Conservation (phyloP, 1,284 basidiomycete genomes). For the Cystobasidiaceae sp. region DNA sequence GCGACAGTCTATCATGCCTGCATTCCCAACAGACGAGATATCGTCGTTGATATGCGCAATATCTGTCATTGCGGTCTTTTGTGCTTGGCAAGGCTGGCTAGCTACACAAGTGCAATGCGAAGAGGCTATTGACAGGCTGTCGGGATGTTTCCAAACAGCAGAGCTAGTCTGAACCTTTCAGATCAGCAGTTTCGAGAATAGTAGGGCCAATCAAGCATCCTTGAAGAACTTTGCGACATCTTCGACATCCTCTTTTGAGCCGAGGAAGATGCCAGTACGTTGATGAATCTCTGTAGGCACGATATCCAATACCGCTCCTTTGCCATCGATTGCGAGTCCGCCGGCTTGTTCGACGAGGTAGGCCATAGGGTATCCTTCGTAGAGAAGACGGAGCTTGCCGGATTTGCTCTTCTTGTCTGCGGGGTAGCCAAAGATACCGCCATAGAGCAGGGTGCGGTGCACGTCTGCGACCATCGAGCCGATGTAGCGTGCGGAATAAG, state of each 20-base stretch:
- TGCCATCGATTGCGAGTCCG: slow-evolving; percentile 91
- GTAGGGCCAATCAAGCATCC: not conserved
- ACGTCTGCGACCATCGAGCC: slow-evolving; percentile 99
- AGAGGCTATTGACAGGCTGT: too few relatives aligned
- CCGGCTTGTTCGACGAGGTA: slow-evolving; percentile 95
- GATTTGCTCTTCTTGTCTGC: slow-evolving; percentile 95
- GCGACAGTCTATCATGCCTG: too few relatives aligned
- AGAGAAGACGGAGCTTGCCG: slow-evolving; percentile 90
- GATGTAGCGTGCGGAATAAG: slow-evolving; percentile 69
- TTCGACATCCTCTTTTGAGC: slow-evolving; percentile 86
- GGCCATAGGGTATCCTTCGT: slow-evolving; percentile 99
- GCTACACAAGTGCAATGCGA: too few relatives aligned
- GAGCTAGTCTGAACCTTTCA: too few relatives aligned
- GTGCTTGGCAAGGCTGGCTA: too few relatives aligned
- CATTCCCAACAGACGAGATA: too few relatives aligned
- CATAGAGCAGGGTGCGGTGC: slow-evolving; percentile 92
- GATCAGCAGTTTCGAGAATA: too few relatives aligned
- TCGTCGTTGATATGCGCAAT: too few relatives aligned
- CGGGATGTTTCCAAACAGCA: too few relatives aligned
- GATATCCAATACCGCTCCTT: slow-evolving; percentile 85
- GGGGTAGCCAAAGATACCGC: slow-evolving; percentile 96
- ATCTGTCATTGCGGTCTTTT: too few relatives aligned
- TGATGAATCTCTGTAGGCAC: slow-evolving; percentile 85
- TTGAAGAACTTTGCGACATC: slow-evolving; percentile 74
- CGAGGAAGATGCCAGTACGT: slow-evolving; percentile 88